These are phyloP conservation scores for Cadophora malorum DNA, from an alignment of 2,329 filamentous ascomycete genomes.

Conservation along the genomic window DNA sequence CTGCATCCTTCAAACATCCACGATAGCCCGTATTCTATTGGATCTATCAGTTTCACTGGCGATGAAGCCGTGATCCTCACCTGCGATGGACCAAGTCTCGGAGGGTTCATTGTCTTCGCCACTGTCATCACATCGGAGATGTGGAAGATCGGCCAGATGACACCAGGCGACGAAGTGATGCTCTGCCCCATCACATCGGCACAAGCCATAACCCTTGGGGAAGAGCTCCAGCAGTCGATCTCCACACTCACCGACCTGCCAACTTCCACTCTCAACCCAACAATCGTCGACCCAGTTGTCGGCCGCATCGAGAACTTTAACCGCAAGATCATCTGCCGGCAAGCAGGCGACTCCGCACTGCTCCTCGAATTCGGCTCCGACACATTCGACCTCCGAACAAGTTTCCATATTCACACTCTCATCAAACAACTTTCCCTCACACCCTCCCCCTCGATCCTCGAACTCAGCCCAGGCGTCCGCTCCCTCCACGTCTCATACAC, in stretches of 20 bases:
- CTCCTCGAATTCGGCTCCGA: slow-evolving; percentile 19
- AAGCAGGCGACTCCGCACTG: slow-evolving; percentile 18
- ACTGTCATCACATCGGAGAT: slow-evolving; percentile 15
- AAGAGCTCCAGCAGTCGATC: background rate
- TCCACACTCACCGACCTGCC: background rate
- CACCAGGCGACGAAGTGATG: slow-evolving; percentile 13
- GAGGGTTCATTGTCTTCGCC: slow-evolving; percentile 18
- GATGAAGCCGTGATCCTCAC: slow-evolving; percentile 22
- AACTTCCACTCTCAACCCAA: background rate
- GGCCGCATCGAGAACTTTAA: slow-evolving; percentile 10
- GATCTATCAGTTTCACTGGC: slow-evolving; percentile 20
- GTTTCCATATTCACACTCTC: slow-evolving; percentile 18
- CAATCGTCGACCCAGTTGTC: slow-evolving; percentile 6
- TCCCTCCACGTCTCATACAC: slow-evolving; percentile 15
- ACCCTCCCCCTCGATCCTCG: slow-evolving; percentile 2
- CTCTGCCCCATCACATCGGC: slow-evolving; percentile 13
- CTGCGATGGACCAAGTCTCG: slow-evolving; percentile 19
- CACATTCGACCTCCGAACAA: slow-evolving; percentile 17
- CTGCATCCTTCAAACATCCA: slow-evolving; percentile 21
- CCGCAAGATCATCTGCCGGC: slow-evolving; percentile 14
- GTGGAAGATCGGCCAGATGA: slow-evolving; percentile 23
- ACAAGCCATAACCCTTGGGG: slow-evolving; percentile 3
- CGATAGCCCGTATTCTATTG: slow-evolving; percentile 18
- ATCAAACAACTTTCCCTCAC: background rate
- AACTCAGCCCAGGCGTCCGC: slow-evolving; percentile 19